Base-by-base conservation (phyloP, 148 eudicot genomes). In the Linanthus parryae region DNA sequence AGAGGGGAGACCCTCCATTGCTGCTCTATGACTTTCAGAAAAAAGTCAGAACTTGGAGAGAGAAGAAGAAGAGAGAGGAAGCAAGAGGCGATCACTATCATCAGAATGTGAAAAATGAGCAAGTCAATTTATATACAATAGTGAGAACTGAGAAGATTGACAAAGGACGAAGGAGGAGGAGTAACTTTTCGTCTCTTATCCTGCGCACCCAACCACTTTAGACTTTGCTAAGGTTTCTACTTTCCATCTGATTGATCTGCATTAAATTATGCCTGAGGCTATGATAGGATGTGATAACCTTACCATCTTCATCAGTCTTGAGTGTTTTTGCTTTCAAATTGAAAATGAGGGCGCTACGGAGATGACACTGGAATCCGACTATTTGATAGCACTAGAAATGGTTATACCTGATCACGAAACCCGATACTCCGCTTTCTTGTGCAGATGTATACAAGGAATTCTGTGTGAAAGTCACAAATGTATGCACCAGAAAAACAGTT, bases 1-100 rank as follows among this genome's bases (percentile, higher is more conserved):
- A 42, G 89, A 62, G 34, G 98, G 98, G 33, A 91, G 81, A 55
- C 62, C 77, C 59, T 86, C 98, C 95, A 91, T 86, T 23, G 54
- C 23, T 26, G n/a, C n/a, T n/a, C n/a, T n/a, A n/a, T n/a, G n/a
- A n/a, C n/a, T n/a, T n/a, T n/a, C n/a, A n/a, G n/a, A n/a, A n/a
- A 25, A 42, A 19, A 24, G 2, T 2, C 5, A 2, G 14, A 27
- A 12, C 30, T 23, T 33, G 26, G 16, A 47, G 38, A 34, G 36
- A 59, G 54, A 25, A 39, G 34, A 25, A 46, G 22, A 7, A 7
- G 28, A 24, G 23, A 24, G 22, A 39, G 26, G 28, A 38, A 16
- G 41, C 16, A 22, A 13, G 35, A 23, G 5, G 11, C 33, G 42
- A 39, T 27, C 27, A 38, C 30, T 35, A 34, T 52, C 36, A 30